Percentiles rank a stretch among this genome's conserved stretches.
Evolutionary conservation across 1,139 yeast species (phyloP).

Genomic region (Debaryomyces subglobosus): DNA sequence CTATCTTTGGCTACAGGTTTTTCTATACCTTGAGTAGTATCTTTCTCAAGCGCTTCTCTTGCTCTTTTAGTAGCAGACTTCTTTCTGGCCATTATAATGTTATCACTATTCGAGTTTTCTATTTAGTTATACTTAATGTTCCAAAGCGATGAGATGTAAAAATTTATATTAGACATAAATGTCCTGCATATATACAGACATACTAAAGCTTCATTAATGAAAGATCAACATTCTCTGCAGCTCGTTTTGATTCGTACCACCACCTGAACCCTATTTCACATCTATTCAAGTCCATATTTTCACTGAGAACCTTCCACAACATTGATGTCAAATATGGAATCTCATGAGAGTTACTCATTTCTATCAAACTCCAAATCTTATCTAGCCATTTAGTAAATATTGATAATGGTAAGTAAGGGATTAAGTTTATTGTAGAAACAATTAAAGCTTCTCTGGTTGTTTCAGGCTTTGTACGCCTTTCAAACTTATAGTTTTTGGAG

Average conservation of each 20-base stretch:
- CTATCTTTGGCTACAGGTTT: slow-evolving; percentile 1
- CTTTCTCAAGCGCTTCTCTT: slow-evolving; percentile 48
- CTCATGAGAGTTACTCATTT: slow-evolving; percentile 41
- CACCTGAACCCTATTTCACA: slow-evolving; percentile 65
- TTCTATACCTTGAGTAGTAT: slow-evolving; percentile 3
- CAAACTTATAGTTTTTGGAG: slow-evolving; percentile 23
- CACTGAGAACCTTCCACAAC: slow-evolving; percentile 48
- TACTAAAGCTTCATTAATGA: not conserved
- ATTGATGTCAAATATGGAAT: slow-evolving; percentile 27
- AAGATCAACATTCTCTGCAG: slow-evolving; percentile 15
- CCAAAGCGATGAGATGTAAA: slow-evolving; percentile 19
- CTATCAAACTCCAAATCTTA: slow-evolving; percentile 45
- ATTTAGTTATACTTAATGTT: not conserved
- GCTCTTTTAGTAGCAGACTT: slow-evolving; percentile 86
- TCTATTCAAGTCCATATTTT: slow-evolving; percentile 58
- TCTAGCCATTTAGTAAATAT: slow-evolving; percentile 52
- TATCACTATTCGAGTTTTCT: not conserved
- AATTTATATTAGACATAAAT: not conserved
- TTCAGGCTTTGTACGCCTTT: slow-evolving; percentile 32
- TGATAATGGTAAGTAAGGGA: slow-evolving; percentile 57
- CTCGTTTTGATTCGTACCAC: slow-evolving; percentile 52
- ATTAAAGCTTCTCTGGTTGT: slow-evolving; percentile 58
- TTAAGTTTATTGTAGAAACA: slow-evolving; percentile 49
- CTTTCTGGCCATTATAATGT: slow-evolving; percentile 76
- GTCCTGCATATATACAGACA: slow-evolving; percentile 6